phyloP scores from a whole-genome alignment of 2,329 filamentous ascomycete genomes.

The Cadophora malorum region DNA sequence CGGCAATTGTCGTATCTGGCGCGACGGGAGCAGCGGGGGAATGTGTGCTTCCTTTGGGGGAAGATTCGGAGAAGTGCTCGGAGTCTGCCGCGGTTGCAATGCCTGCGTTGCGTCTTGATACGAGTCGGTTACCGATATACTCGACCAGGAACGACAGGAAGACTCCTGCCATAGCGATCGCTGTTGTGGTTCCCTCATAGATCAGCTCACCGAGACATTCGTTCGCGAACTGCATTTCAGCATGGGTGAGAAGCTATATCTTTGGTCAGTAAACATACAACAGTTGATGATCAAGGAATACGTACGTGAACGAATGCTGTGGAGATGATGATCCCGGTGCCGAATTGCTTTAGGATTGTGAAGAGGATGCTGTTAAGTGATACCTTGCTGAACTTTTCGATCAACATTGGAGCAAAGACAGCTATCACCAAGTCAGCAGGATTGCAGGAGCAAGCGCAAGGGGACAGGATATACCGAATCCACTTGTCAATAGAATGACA shows the following conservation, averaged over 20 bases:
- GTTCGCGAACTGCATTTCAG: conserved; percentile 68
- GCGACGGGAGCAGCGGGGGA: neutral
- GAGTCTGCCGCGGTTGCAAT: neutral
- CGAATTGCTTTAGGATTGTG: conserved; percentile 74
- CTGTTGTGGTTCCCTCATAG: conserved; percentile 73
- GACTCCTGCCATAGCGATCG: conserved; percentile 76
- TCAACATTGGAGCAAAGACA: conserved; percentile 70
- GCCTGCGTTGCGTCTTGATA: conserved; percentile 53
- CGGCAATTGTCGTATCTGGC: conserved; percentile 17
- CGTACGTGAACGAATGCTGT: conserved; percentile 73
- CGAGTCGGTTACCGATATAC: conserved; percentile 66
- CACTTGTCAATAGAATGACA: conserved; percentile 71
- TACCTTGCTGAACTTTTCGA: conserved; percentile 23
- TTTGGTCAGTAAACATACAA: conserved; percentile 1
- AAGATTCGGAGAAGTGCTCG: conserved; percentile 18
- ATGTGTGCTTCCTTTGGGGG: conserved; percentile 7
- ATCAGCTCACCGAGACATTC: conserved; percentile 66
- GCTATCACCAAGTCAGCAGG: conserved; percentile 44
- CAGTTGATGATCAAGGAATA: conserved; percentile 22
- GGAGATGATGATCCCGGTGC: conserved; percentile 74
- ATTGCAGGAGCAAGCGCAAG: neutral
- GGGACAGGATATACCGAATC: conserved; percentile 55
- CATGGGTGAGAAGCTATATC: conserved; percentile 72
- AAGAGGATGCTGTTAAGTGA: conserved; percentile 59
- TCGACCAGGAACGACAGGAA: conserved; percentile 77